These are phyloP conservation scores for Corchorus capsularis DNA, from an alignment of 345 rosid genomes.

Conservation along the genomic window DNA sequence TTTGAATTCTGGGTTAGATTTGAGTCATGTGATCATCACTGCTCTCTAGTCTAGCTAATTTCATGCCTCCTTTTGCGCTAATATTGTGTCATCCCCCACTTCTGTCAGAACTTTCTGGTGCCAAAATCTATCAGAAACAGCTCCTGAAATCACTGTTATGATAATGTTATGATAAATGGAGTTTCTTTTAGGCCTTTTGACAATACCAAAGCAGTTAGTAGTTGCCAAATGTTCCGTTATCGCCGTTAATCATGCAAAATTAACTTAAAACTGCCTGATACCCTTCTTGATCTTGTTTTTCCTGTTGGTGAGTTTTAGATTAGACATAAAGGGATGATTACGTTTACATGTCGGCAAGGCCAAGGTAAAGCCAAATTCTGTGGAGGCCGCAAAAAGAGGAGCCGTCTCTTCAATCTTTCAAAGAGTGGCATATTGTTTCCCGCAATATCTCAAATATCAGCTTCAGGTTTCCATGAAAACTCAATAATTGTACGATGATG, in stretches of 20 bases:
- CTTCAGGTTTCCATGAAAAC: background rate
- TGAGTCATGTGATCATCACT: background rate
- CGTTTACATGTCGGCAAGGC: too few species aligned
- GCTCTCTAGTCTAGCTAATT: background rate
- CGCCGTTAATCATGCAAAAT: too few species aligned
- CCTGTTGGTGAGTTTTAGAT: too few species aligned
- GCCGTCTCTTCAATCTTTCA: background rate
- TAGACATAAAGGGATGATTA: background rate
- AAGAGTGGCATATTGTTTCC: too few species aligned
- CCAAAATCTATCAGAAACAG: background rate
- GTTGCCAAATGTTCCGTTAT: background rate
- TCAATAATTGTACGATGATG: background rate
- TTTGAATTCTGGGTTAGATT: background rate
- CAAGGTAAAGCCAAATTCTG: too few species aligned
- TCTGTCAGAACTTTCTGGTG: background rate
- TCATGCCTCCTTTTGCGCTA: background rate
- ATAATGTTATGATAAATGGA: background rate
- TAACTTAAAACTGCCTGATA: background rate
- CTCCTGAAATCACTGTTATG: background rate
- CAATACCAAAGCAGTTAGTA: background rate
- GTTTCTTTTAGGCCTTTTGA: background rate
- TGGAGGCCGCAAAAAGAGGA: too few species aligned
- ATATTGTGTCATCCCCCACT: background rate
- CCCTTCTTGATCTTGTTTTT: too few species aligned
- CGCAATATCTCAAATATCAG: background rate